Percentiles rank a stretch among this genome's conserved stretches.
Evolutionary conservation across 2,329 filamentous ascomycete species (phyloP).

Genomic region (Penicillium sp.): DNA sequence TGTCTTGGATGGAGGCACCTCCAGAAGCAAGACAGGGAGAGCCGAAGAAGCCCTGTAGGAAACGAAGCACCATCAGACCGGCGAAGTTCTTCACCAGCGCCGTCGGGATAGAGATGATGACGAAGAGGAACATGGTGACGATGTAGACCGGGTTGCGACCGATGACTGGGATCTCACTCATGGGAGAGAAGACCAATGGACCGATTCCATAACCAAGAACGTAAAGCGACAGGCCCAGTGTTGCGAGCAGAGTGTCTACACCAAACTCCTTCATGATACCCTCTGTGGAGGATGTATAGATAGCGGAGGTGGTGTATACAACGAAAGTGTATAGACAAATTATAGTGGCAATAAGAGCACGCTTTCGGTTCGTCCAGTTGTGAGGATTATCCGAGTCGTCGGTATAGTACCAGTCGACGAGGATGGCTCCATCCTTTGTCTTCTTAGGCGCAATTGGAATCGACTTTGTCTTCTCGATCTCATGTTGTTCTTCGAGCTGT

Average conservation of each 20-base stretch:
- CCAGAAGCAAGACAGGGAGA: constrained; percentile 65
- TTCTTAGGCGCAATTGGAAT: constrained; percentile 34
- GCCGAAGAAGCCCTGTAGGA: constrained; percentile 68
- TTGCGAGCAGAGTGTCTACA: constrained; percentile 29
- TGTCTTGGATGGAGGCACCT: constrained; percentile 49
- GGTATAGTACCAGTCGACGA: constrained; percentile 38
- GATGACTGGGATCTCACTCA: constrained; percentile 67
- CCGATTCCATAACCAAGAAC: constrained; percentile 57
- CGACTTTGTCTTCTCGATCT: constrained; percentile 31
- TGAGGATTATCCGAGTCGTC: constrained; percentile 31
- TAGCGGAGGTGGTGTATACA: constrained; percentile 39
- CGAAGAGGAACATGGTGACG: constrained; percentile 67
- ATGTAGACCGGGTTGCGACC: constrained; percentile 71
- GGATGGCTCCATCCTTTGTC: constrained; percentile 38
- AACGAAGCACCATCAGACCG: constrained; percentile 65
- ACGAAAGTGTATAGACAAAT: constrained; percentile 41
- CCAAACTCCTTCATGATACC: constrained; percentile 30
- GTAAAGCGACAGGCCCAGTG: constrained; percentile 38
- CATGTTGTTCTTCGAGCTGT: constrained; percentile 28
- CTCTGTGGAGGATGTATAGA: constrained; percentile 32
- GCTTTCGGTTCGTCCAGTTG: constrained; percentile 36
- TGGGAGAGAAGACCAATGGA: constrained; percentile 65
- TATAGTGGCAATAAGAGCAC: constrained; percentile 22
- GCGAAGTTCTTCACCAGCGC: constrained; percentile 64
- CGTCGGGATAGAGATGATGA: constrained; percentile 66